Evolutionary conservation across 257 asterid species (phyloP).

Genomic region (Anisodus tanguticus): DNA sequence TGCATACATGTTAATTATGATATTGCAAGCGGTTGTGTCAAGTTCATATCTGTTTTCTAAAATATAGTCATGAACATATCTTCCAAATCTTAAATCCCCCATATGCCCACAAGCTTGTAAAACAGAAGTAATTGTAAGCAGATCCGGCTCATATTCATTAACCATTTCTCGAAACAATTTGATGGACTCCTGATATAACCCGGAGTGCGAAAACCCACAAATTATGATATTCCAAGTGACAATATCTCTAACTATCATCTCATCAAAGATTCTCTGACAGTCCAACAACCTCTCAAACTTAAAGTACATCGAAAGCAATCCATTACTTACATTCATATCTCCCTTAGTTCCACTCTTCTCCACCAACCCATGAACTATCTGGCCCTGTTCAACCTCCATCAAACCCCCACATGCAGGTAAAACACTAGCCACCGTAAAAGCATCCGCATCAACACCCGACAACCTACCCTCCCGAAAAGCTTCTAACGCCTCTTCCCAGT

Average conservation of each 20-base stretch:
- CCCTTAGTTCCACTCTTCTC: constrained; percentile 62
- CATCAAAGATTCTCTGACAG: constrained; percentile 53
- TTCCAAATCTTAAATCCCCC: constrained; percentile 62
- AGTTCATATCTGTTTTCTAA: constrained; percentile 53
- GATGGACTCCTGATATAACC: constrained; percentile 59
- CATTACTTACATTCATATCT: constrained; percentile 58
- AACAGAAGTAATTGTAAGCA: constrained; percentile 62
- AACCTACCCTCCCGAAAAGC: constrained; percentile 47
- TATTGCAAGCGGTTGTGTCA: constrained; percentile 56
- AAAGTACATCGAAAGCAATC: constrained; percentile 69
- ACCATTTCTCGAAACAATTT: constrained; percentile 60
- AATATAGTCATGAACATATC: constrained; percentile 63
- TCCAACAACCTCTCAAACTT: constrained; percentile 56
- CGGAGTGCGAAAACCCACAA: constrained; percentile 59
- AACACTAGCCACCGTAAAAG: constrained; percentile 58
- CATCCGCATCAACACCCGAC: constrained; percentile 56
- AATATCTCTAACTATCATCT: constrained; percentile 65
- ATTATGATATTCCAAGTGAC: constrained; percentile 82
- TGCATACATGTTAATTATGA: constrained; percentile 74
- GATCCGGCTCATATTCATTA: constrained; percentile 57
- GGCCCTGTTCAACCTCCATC: constrained; percentile 63
- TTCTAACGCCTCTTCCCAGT: constrained; percentile 63
- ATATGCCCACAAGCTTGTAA: constrained; percentile 73
- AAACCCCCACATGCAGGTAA: constrained; percentile 66
- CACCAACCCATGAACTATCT: constrained; percentile 61